Conservation (phyloP, 2,329 filamentous ascomycete species). For the Trichocomaceae sp. region DNA sequence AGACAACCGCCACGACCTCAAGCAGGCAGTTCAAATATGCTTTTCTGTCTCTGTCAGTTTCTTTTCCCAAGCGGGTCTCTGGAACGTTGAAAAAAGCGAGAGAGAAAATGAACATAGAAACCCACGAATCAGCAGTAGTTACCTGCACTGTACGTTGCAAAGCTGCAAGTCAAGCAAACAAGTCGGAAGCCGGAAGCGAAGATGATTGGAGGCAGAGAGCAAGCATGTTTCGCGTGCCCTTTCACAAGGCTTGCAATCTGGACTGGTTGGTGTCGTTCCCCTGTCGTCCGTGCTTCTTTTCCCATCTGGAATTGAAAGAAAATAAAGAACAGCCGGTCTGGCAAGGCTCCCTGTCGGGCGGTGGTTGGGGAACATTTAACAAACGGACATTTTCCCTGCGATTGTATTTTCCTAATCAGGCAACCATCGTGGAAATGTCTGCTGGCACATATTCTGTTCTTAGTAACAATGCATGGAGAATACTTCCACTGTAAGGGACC, state of each 20-base stretch:
- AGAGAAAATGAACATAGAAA: not conserved
- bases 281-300: not conserved
- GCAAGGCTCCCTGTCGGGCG: not conserved
- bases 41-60: not conserved
- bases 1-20: not conserved
- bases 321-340: not conserved
- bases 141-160: not conserved
- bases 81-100: slow-evolving; percentile 1
- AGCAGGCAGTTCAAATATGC: not conserved
- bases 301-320: not conserved
- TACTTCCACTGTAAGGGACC: not conserved
- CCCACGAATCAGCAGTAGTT: not conserved
- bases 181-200: slow-evolving; percentile 9
- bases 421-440: not conserved
- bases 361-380: not conserved
- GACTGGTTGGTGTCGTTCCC: not conserved
- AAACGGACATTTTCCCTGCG: not conserved
- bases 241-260: slow-evolving; percentile 3
- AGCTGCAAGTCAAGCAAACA: slow-evolving; percentile 11
- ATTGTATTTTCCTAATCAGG: not conserved
- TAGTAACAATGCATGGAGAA: not conserved
- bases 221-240: slow-evolving; percentile 1
- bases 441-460: not conserved
- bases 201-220: slow-evolving; percentile 5
- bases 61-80: slow-evolving; percentile 2